Base-by-base conservation (phyloP, 805 yeast species). In the Debaryomyces castellii region DNA sequence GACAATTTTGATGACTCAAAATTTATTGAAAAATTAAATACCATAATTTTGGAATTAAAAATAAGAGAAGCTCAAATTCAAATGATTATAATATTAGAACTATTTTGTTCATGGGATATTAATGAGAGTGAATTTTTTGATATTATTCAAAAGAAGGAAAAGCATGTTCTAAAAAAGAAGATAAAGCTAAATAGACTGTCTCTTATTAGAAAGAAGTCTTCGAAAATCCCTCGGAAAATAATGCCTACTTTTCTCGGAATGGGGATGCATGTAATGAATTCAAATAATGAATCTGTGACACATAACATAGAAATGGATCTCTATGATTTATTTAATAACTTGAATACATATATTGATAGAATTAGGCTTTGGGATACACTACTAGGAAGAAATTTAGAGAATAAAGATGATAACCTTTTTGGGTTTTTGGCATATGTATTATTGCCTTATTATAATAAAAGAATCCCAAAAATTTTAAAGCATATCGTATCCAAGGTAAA, bases 1-100 rank as follows among this genome's bases (percentile, higher is more conserved):
- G 38, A 35, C 1, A 21, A 35, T 20, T 5, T 12, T 12, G 33
- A 16, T 25, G 44, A 23, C 10, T 33, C 23, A 18, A 42, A 33
- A 7, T 45, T 32, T 12, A 54, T 51, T 6, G 63, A 63, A 21
- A 51, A 56, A 7, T 34, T 64, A 1, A 54, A 53, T 1, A 67
- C 62, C 12, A 48, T 76, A 1, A 54, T 68, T 2, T 57, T 65
- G 32, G 69, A 73, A 32, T 62, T 81, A 47, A 81, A 80, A 50
- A 65, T 77, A 2, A 62, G 85, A 28, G 86, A 81, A 50, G 76
- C 82, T 1, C 83, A 80, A 49, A 55, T 82, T 25, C 86, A 82
- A 53, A 63, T 80, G 0, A 51, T 82, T 2, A 48, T 80, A 0
- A 49, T 77, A 2, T 51, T 81, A 34, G 86, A 82, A 51, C 45